Evolutionary conservation across 2,329 filamentous ascomycete genomes (phyloP).

Genomic region (Hymenoscyphus linearis): DNA sequence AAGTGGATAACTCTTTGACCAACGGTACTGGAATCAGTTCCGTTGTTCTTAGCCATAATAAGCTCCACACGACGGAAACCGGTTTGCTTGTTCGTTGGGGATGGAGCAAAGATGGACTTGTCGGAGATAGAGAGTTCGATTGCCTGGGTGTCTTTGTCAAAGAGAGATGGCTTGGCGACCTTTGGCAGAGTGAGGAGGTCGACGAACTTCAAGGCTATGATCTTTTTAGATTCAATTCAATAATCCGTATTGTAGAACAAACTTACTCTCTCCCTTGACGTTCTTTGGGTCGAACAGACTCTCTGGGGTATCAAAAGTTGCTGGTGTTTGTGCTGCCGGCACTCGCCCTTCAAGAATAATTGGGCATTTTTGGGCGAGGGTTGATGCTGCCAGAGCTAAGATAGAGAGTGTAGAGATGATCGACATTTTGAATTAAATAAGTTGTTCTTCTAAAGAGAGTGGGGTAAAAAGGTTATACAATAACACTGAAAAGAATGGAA

Average conservation of each 20-base stretch:
- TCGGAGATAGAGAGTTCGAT: slow-evolving; percentile 35
- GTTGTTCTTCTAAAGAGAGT: background rate
- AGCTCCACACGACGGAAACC: slow-evolving; percentile 59
- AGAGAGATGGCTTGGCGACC: slow-evolving; percentile 34
- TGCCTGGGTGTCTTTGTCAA: slow-evolving; percentile 17
- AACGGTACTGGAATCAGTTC: slow-evolving; percentile 45
- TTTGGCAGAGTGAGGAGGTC: slow-evolving; percentile 44
- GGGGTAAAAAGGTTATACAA: background rate
- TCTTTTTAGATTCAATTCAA: background rate
- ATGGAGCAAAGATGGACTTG: slow-evolving; percentile 53
- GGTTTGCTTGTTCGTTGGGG: slow-evolving; percentile 43
- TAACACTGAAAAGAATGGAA: background rate
- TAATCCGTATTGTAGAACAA: background rate
- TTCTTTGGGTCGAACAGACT: slow-evolving; percentile 46
- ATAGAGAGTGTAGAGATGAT: background rate
- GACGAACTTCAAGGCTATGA: slow-evolving; percentile 43
- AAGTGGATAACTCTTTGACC: slow-evolving; percentile 59
- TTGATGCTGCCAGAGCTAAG: slow-evolving; percentile 13
- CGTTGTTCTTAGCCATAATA: slow-evolving; percentile 44
- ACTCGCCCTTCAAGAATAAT: slow-evolving; percentile 45
- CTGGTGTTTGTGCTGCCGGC: slow-evolving; percentile 34
- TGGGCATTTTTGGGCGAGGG: slow-evolving; percentile 32
- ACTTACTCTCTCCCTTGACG: slow-evolving; percentile 44
- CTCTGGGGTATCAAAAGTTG: slow-evolving; percentile 37
- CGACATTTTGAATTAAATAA: background rate